Conservation (phyloP, 202 grass and related monocot species). For the Zizania palustris region DNA sequence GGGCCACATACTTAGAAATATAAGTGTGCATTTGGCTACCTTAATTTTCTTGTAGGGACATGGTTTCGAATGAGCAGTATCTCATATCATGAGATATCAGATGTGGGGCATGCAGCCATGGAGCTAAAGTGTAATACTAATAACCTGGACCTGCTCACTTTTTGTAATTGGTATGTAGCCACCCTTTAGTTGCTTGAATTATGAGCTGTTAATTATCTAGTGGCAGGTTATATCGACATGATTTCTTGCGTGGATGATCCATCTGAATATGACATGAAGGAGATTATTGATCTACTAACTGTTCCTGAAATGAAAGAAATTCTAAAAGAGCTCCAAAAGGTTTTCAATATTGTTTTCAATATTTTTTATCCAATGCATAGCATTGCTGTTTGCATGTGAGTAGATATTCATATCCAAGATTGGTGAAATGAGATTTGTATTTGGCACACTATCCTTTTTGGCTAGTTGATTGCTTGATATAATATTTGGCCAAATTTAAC, state of each 20-base stretch:
- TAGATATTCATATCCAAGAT: conserved; percentile 21
- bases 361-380: not conserved
- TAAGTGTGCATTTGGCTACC: conserved; percentile 27
- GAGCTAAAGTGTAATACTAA: conserved; percentile 83
- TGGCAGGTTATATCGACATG: conserved; percentile 76
- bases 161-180: conserved; percentile 27
- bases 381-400: conserved; percentile 4
- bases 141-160: conserved; percentile 34
- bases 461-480: not conserved
- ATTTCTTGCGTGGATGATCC: conserved; percentile 52
- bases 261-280: conserved; percentile 63
- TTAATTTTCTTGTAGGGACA: conserved; percentile 66
- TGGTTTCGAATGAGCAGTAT: conserved; percentile 79
- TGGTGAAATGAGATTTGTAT: not conserved
- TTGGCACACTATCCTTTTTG: not conserved
- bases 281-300: conserved; percentile 74
- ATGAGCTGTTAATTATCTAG: conserved; percentile 48
- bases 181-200: conserved; percentile 14
- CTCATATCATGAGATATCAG: conserved; percentile 75
- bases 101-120: conserved; percentile 61
- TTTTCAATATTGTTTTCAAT: conserved; percentile 47
- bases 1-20: conserved; percentile 24
- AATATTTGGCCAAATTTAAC: not conserved
- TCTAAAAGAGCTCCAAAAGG: conserved; percentile 72
- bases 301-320: conserved; percentile 83